phyloP scores from a whole-genome alignment of 2,329 filamentous ascomycete species.

The Xylariaceae sp. region DNA sequence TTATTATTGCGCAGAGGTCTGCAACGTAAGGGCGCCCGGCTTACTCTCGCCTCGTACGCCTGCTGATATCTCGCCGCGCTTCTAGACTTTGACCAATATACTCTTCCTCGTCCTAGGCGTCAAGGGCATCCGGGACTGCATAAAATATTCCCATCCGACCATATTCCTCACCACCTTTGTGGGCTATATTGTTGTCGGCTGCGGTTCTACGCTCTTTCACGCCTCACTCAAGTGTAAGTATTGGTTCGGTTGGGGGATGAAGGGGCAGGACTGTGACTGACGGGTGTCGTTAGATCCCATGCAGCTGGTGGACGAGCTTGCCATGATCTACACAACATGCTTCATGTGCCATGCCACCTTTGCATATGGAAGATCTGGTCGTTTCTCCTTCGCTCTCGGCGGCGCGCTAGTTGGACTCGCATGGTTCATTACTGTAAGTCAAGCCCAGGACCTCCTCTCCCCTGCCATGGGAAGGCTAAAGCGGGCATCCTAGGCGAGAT shows the following conservation, averaged over 20 bases:
- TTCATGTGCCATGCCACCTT: slow-evolving; percentile 61
- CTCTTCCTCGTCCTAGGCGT: slow-evolving; percentile 73
- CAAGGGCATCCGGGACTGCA: slow-evolving; percentile 67
- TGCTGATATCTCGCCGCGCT: neutral
- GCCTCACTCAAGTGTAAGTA: slow-evolving; percentile 47
- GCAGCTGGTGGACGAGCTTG: slow-evolving; percentile 53
- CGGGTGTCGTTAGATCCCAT: slow-evolving; percentile 39
- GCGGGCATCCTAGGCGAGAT: slow-evolving; percentile 35
- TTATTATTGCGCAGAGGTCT: slow-evolving; percentile 66
- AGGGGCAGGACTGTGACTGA: slow-evolving; percentile 1
- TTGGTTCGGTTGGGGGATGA: neutral
- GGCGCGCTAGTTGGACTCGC: slow-evolving; percentile 47
- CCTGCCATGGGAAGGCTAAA: neutral
- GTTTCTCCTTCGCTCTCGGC: slow-evolving; percentile 46
- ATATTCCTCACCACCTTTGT: slow-evolving; percentile 63
- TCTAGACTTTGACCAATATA: slow-evolving; percentile 67
- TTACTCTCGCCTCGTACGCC: neutral
- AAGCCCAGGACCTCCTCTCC: neutral
- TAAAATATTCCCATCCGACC: slow-evolving; percentile 62
- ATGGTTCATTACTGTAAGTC: slow-evolving; percentile 60
- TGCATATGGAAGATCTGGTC: slow-evolving; percentile 53
- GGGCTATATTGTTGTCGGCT: slow-evolving; percentile 46
- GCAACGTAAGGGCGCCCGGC: slow-evolving; percentile 42
- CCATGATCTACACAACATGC: slow-evolving; percentile 54
- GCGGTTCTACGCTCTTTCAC: slow-evolving; percentile 51